Base-by-base conservation (phyloP, 2,329 filamentous ascomycete genomes). In the Xylariaceae sp. region DNA sequence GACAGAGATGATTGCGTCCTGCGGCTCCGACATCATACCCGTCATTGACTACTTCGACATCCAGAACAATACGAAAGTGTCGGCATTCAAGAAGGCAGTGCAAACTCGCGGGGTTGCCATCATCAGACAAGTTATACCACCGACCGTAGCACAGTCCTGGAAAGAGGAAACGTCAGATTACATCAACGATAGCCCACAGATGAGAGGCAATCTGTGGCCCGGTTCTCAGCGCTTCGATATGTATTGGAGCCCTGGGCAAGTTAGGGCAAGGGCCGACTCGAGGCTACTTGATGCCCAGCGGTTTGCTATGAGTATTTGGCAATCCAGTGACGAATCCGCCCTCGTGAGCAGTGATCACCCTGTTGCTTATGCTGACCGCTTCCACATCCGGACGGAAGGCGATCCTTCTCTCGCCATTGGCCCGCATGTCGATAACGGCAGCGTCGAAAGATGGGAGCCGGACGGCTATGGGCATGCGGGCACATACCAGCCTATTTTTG, bases 371-470 rank as follows among this genome's bases (percentile, higher is more conserved):
- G 86, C 83, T 1, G 87, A 90, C 62, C 78, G 86, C 1, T 73
- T 89, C 10, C 82, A 85, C 1, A 88, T 90, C 56, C 77, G 87
- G 1, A 77, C 79, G 53, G 86, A 87, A 0, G 86, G 86, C 9
- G 86, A 90, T 62, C 72, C 76, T 0, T 75, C 76, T 2, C 89
- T 89, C 57, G 82, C 83, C 0, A 76, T 88, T 0, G 85, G 86
- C 0, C 85, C 86, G 1, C 87, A 90, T 62, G 74, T 86, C 2
- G 87, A 90, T 61, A 85, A 86, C 22, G 87, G 87, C 33, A 87
- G 84, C 49, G 79, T 89, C 1, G 87, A 90, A 68, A 76, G 87
- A 4, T 90, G 87, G 87, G 86, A 90, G 65, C 73, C 75, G 22
- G 71, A 80, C 1, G 86, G 87, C 1, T 90, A 90, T 58, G 81